These are phyloP conservation scores for Syncephalastrum contaminatum DNA, from an alignment of 371 early-diverging fungal species.

Conservation along the genomic window DNA sequence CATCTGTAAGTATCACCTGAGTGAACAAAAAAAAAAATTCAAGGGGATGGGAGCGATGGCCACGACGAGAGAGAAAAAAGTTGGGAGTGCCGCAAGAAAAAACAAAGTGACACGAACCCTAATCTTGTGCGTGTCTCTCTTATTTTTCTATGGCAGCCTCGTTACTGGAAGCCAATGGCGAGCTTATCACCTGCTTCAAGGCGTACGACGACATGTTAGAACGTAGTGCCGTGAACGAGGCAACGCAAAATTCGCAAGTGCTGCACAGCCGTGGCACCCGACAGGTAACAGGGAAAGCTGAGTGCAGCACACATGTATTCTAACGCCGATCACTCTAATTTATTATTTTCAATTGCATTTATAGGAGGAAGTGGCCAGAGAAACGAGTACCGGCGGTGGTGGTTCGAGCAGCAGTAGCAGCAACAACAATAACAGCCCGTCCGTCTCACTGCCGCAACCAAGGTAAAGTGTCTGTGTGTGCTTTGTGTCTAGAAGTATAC, in stretches of 20 bases:
- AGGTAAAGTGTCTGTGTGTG: too few species aligned
- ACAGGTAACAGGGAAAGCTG: constrained; percentile 8
- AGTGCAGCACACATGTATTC: constrained; percentile 2
- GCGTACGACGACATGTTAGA: constrained; percentile 55
- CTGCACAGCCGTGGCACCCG: constrained; percentile 34
- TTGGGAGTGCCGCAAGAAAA: too few species aligned
- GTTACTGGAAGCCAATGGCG: constrained; percentile 43
- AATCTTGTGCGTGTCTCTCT: not conserved
- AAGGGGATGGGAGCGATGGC: not conserved
- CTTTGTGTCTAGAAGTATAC: constrained; percentile 1
- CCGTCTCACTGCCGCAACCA: not conserved
- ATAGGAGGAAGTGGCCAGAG: not conserved
- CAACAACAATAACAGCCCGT: constrained; percentile 1
- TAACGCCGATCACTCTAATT: constrained; percentile 6
- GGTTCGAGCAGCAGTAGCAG: constrained; percentile 5
- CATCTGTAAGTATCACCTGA: constrained; percentile 31
- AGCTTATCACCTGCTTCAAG: constrained; percentile 42
- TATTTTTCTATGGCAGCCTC: constrained; percentile 25
- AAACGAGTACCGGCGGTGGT: constrained; percentile 2
- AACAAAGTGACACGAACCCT: too few species aligned
- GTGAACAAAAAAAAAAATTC: constrained; percentile 9
- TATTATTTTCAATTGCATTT: constrained; percentile 5
- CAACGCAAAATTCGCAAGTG: constrained; percentile 35
- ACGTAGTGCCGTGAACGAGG: constrained; percentile 33
- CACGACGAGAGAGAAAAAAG: too few species aligned